These are phyloP conservation scores for Mortierella alpina DNA, from an alignment of 192 early-diverging fungal species.

Conservation along the genomic window DNA sequence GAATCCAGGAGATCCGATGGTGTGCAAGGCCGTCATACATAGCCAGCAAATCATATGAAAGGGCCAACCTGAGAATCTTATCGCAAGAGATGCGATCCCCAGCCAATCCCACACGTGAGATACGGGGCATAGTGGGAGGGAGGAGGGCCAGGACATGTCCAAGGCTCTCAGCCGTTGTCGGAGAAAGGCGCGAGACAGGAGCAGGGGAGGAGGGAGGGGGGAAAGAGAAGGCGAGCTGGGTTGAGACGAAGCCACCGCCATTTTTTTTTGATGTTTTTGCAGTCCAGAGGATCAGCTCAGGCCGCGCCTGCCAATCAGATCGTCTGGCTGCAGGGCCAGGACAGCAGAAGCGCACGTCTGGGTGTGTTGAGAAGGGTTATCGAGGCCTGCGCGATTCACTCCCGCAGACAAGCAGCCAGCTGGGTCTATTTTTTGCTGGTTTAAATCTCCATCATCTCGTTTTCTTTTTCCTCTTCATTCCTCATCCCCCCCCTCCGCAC, in stretches of 20 bases:
- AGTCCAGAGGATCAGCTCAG: conserved; percentile 33
- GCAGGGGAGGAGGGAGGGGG: too few relatives aligned
- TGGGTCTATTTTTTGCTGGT: conserved; percentile 1
- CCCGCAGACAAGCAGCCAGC: too few relatives aligned
- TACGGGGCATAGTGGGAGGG: too few relatives aligned
- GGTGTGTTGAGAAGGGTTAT: neutral
- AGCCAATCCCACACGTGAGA: too few relatives aligned
- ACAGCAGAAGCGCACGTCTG: neutral
- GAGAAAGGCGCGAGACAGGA: neutral
- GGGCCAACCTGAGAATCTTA: too few relatives aligned
- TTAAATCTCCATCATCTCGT: conserved; percentile 8
- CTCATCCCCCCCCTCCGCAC: neutral
- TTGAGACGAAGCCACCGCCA: neutral
- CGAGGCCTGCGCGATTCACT: too few relatives aligned
- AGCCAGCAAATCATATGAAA: too few relatives aligned
- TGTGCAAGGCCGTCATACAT: too few relatives aligned
- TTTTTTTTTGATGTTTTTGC: neutral
- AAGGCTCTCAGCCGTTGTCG: neutral
- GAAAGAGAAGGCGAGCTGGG: neutral
- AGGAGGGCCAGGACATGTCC: too few relatives aligned
- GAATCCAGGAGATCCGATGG: too few relatives aligned
- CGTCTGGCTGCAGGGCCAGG: neutral
- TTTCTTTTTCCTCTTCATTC: conserved; percentile 1
- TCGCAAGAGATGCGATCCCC: too few relatives aligned
- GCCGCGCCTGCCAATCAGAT: conserved; percentile 36